Base-by-base conservation (phyloP, 352 stramenopile genomes). In the Thraustochytrium sp. region DNA sequence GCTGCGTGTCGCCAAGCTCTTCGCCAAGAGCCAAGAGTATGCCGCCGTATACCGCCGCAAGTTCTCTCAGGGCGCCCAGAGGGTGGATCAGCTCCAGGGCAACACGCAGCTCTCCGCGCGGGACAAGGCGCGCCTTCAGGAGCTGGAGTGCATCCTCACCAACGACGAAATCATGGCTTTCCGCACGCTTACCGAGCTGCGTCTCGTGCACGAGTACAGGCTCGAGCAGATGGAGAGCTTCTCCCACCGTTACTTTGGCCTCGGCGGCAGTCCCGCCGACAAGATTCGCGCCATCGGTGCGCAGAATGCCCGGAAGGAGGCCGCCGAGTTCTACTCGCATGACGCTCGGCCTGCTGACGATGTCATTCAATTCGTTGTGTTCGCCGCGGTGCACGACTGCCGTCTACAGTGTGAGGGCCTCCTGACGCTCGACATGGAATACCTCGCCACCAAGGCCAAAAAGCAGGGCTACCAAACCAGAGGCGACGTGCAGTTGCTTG, bases 1-100 rank as follows among this genome's bases (percentile, higher is more conserved):
- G 68, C n/a, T 55, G 18, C 40, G 40, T 8, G 9, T 80, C 3
- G 26, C 34, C 1, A 16, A 16, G 23, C 68, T 80, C 31, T 80
- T 80, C 42, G n/a, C 34, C 42, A 80, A 64, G 5, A 46, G 68
- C n/a, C 48, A 48, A n/a, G 46, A 8, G 5, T 80, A 80, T 75
- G 40, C 40, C 26, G 11, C 21, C 3, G 16, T 72, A 5, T 80
- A 80, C 26, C 5, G 21, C 5, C 48, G 40, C 21, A 63, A 53
- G 26, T 48, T 72, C 9, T 18, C 53, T 4, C 13, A 11, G 29
- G 40, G 68, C 31, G 68, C 31, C 13, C 36, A 9, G 9, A 61
- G 8, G 18, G 13, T 80, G 3, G 68, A 68, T 13, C 42, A 63
- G 31, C 31, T 72, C 5, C 53, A 46, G 37, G 23, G 11, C 9